A percentile compares a stretch with the other conserved stretches of the same genome.
phyloP scores from a whole-genome alignment of 495 filamentous ascomycete genomes.

The Xylaria flabelliformis region DNA sequence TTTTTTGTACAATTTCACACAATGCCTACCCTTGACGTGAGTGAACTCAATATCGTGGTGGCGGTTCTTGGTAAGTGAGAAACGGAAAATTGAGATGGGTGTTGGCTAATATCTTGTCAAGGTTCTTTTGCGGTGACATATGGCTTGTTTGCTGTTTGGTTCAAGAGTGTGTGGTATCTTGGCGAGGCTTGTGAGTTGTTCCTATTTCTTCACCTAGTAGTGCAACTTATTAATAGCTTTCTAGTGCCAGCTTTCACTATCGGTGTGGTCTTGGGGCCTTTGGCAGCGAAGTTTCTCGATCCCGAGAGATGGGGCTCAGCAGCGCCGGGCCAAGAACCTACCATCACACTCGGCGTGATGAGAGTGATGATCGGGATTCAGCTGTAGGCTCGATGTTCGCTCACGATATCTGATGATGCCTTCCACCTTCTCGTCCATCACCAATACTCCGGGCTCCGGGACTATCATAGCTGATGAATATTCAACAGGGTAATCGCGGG shows the following conservation, averaged over 20 bases:
- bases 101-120: slow-evolving; percentile 22
- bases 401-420: slow-evolving; percentile 24
- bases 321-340: slow-evolving; percentile 46
- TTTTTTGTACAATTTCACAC: slow-evolving; percentile 17
- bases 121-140: slow-evolving; percentile 50
- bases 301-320: slow-evolving; percentile 52
- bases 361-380: slow-evolving; percentile 63
- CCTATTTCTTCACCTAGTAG: neutral
- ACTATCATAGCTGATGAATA: slow-evolving; percentile 42
- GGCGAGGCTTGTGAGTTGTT: slow-evolving; percentile 60
- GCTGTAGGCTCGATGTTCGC: slow-evolving; percentile 45
- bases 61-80: slow-evolving; percentile 50
- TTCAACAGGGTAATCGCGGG: slow-evolving; percentile 70
- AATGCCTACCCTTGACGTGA: slow-evolving; percentile 59
- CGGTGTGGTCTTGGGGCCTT: slow-evolving; percentile 56
- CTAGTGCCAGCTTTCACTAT: slow-evolving; percentile 59
- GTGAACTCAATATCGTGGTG: slow-evolving; percentile 57
- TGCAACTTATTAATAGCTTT: neutral
- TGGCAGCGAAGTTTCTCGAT: slow-evolving; percentile 56
- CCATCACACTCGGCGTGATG: slow-evolving; percentile 56
- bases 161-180: slow-evolving; percentile 62
- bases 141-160: slow-evolving; percentile 58
- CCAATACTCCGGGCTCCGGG: neutral
- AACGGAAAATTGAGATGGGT: neutral
- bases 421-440: neutral